Base-by-base conservation (phyloP, 805 yeast species). In the Wickerhamomyces sydowiorum region DNA sequence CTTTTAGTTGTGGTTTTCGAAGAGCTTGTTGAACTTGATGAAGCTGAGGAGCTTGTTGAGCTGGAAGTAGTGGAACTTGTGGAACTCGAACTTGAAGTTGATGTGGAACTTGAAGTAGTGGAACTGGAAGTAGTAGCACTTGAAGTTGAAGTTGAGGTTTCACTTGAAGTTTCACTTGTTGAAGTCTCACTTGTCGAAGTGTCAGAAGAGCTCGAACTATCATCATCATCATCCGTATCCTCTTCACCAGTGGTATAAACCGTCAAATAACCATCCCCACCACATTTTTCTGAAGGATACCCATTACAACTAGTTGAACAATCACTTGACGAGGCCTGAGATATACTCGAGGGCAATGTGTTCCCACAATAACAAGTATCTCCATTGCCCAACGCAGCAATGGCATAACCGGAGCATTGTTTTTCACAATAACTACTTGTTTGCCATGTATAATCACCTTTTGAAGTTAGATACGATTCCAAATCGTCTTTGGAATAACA, bases 291-390 rank as follows among this genome's bases (percentile, higher is more conserved):
- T 3, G 50, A 35, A 9, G 77, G 74, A 61, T 72, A 87, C n/a
- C 88, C 95, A 18, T 56, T 59, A 61, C 96, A 87, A 5, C 51
- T 30, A 1, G 52, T 44, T 38, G 57, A 47, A 61, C 89, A 82
- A 20, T 54, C 44, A 12, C 57, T 54, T 33, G 54, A 46, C 3
- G 61, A 55, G 14, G 62, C 24, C 3, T 52, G 45, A 10, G 27
- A 8, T 12, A 56, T 49, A 3, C 66, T 49, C 7, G 60, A 41
- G 4, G 78, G 69, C 3, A 68, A 54, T 1, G 64, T 46, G 52
- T 72, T 64, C 22, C 91, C 91, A 60, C 95, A 86, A 54, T 73
- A 83, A 60, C 95, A 86, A 17, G 61, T 59, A 21, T 67, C 53
- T 8, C 88, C 86, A 39, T 69, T 60, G 12, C 70, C 57, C 27